These are phyloP conservation scores for Tinospora cordifolia DNA, from an alignment of 164 flowering plant species.

Conservation along the genomic window DNA sequence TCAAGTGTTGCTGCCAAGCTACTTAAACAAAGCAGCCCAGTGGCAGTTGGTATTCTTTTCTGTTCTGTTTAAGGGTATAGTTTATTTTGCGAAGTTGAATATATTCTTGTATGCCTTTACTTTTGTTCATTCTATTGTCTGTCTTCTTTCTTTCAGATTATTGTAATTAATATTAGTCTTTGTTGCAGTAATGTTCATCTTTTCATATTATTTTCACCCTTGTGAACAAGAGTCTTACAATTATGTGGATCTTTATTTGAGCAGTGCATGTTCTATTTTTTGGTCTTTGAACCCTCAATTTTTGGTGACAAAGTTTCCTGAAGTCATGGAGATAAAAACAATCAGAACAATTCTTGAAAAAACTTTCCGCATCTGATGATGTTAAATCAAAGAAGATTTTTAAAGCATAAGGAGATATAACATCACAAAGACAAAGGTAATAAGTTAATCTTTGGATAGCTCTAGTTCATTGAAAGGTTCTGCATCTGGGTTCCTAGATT, in stretches of 20 bases:
- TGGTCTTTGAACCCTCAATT: too few relatives aligned
- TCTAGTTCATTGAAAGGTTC: constrained; percentile 30
- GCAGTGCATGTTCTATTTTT: neutral
- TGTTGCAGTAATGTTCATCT: neutral
- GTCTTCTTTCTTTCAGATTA: neutral
- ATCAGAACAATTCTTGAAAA: neutral
- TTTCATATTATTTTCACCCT: neutral
- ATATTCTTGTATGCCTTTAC: neutral
- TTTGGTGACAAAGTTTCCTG: too few relatives aligned
- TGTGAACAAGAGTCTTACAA: neutral
- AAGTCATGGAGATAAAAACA: too few relatives aligned
- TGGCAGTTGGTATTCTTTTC: too few relatives aligned
- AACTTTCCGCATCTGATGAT: neutral
- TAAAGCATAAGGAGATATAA: neutral
- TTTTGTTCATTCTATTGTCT: neutral
- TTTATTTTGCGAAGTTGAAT: neutral
- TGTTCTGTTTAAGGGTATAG: neutral
- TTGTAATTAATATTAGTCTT: neutral
- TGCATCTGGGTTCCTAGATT: constrained; percentile 39
- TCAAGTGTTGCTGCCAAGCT: neutral
- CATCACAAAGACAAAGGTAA: neutral
- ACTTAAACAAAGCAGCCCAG: too few relatives aligned
- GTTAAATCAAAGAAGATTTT: neutral
- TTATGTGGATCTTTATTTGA: neutral
- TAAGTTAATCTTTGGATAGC: neutral